phyloP scores from a whole-genome alignment of 2,329 filamentous ascomycete genomes.

The Colletotrichum sp. region DNA sequence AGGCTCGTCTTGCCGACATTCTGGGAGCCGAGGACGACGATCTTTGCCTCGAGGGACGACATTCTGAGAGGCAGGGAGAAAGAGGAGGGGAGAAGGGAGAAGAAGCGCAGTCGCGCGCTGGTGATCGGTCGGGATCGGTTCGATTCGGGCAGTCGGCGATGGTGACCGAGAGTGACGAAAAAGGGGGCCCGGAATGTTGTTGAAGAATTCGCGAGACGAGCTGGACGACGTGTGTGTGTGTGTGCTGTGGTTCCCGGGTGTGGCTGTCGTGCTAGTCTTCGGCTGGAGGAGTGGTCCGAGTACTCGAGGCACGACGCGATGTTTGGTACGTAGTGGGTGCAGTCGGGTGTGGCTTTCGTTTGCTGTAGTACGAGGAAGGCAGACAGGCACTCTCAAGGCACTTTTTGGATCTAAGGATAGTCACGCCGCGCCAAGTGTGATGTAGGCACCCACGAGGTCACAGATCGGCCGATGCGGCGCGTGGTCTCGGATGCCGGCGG shows the following conservation, averaged over 20 bases:
- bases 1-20: constrained; percentile 82
- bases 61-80: constrained; percentile 25
- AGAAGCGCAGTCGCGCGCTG: not conserved
- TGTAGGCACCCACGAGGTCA: constrained; percentile 18
- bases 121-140: not conserved
- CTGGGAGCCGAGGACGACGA: constrained; percentile 81
- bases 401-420: constrained; percentile 1
- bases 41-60: constrained; percentile 79
- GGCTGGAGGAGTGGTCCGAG: constrained; percentile 7
- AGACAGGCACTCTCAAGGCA: not conserved
- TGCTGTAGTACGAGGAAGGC: not conserved
- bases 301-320: not conserved
- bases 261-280: constrained; percentile 16
- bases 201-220: not conserved
- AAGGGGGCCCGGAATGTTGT: not conserved
- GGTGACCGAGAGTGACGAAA: not conserved
- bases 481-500: not conserved
- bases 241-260: not conserved
- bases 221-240: not conserved
- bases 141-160: not conserved
- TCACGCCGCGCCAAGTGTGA: constrained; percentile 12
- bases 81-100: not conserved
- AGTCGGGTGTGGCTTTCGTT: not conserved
- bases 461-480: constrained; percentile 13
- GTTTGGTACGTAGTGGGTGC: not conserved